Evolutionary conservation across 768 basidiomycete genomes (phyloP), one percentile per base, ranked within the genome.

Genomic region (Hericium rajendrae): DNA sequence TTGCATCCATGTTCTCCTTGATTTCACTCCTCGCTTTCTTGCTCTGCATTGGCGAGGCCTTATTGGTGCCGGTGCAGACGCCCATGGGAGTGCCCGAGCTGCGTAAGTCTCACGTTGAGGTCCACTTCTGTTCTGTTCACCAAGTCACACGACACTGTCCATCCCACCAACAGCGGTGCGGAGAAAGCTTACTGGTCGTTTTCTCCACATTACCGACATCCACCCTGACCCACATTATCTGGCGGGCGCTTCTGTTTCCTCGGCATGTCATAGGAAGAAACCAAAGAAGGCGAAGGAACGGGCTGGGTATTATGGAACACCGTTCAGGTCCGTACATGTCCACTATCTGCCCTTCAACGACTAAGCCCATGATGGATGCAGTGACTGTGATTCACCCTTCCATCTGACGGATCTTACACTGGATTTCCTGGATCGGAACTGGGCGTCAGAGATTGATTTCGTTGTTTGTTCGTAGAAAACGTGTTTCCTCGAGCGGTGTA

Each of bases 371-470:
- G 32, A 32, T 32, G 24, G 48, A 41, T 15, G 16, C 64, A 88
- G 85, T 48, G 81, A 85, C 18, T 93, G 93, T 64, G 93, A 97
- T 70, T 80, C 92, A 15, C 91, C 93, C 0, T 72, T 90, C 48
- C 71, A 74, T 12, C 78, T 94, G n/a, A 82, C 86, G 37, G 88
- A 97, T 68, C 76, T 80, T 40, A 92, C 92, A 10, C 78, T 97
- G 53, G 85, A 93, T 61, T 90, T 78, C 73, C 70, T 94, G 55
- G 84, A 85, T 53, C 76, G 83, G 62, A 78, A 89, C 59, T 94
- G 90, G 91, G 80, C 84, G 43, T 76, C 81, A 58, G 83, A 94
- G 64, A 79, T 97, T 40, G 93, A 97, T 67, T 97, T 94, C 68
- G 91, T 97, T 37, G 76, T 97, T 38, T 94, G 89, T 88, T 66